A percentile compares a stretch with the other conserved stretches of the same genome.
Conservation (phyloP, 176 grass and related monocot species). For the Melocanna baccifera region DNA sequence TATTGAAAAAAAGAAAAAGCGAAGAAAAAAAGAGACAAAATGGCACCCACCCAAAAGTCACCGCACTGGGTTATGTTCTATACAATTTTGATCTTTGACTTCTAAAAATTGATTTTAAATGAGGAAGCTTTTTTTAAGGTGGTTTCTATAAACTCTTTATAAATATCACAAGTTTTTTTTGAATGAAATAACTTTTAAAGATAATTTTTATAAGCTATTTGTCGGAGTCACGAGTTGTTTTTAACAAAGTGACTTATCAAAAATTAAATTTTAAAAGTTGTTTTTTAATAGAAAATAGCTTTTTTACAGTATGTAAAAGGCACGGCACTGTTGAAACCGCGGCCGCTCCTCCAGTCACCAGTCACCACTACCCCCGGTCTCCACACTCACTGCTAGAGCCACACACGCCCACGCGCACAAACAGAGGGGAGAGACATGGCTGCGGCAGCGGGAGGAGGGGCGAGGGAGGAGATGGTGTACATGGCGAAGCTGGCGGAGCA, state of each 20-base stretch:
- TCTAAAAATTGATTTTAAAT: too few species aligned
- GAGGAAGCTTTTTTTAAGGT: too few species aligned
- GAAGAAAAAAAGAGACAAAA: background rate
- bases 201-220: too few species aligned
- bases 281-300: too few species aligned
- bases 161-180: too few species aligned
- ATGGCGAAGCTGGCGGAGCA: conserved; percentile 97
- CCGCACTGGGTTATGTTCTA: background rate
- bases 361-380: background rate
- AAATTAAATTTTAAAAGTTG: too few species aligned
- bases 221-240: too few species aligned
- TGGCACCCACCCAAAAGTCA: background rate
- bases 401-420: conserved; percentile 19
- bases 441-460: conserved; percentile 33
- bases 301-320: too few species aligned
- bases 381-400: conserved; percentile 6
- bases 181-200: too few species aligned
- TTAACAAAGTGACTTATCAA: too few species aligned
- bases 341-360: conserved; percentile 47
- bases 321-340: background rate
- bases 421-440: background rate
- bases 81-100: too few species aligned
- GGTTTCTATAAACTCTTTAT: too few species aligned
- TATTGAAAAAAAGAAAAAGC: background rate
- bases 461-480: conserved; percentile 84